Conservation (phyloP, 1,139 yeast species). For the Candida albicans region DNA sequence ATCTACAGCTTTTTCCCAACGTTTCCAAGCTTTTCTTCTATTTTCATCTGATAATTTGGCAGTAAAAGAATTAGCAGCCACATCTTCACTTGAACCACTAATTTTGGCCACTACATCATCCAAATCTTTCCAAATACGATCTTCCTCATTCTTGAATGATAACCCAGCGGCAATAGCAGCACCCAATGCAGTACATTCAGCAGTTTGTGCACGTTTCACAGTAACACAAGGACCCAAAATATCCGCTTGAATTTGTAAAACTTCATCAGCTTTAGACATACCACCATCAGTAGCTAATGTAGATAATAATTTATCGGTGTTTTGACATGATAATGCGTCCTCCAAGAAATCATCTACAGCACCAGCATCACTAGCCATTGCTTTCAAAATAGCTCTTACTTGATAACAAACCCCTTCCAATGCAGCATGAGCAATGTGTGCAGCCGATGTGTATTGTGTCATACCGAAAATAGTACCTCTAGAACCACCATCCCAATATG, state of each 20-base stretch:
- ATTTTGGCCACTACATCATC: conserved; percentile 56
- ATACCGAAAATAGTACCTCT: conserved; percentile 92
- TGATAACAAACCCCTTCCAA: conserved; percentile 95
- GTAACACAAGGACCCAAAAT: conserved; percentile 83
- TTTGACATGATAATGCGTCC: conserved; percentile 40
- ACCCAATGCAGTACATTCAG: conserved; percentile 94
- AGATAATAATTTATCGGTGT: conserved; percentile 50
- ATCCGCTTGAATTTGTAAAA: conserved; percentile 93
- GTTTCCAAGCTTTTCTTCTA: conserved; percentile 64
- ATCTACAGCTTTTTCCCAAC: conserved; percentile 82
- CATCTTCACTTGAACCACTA: conserved; percentile 18
- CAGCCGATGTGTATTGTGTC: conserved; percentile 83
- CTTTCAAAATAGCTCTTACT: conserved; percentile 84
- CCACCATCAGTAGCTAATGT: conserved; percentile 89
- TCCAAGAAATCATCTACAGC: conserved; percentile 49
- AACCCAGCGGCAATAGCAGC: conserved; percentile 96
- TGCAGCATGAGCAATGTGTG: conserved; percentile 92
- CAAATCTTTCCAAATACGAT: conserved; percentile 73
- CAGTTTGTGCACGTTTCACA: conserved; percentile 75
- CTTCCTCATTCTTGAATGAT: conserved; percentile 55
- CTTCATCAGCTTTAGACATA: conserved; percentile 88
- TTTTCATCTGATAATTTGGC: conserved; percentile 61
- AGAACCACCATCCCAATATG: conserved; percentile 93
- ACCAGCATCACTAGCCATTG: conserved; percentile 86
- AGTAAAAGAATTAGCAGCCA: conserved; percentile 45